Evolutionary conservation across 1,139 yeast genomes (phyloP).

Genomic region (Nakaseomyces delphensis): DNA sequence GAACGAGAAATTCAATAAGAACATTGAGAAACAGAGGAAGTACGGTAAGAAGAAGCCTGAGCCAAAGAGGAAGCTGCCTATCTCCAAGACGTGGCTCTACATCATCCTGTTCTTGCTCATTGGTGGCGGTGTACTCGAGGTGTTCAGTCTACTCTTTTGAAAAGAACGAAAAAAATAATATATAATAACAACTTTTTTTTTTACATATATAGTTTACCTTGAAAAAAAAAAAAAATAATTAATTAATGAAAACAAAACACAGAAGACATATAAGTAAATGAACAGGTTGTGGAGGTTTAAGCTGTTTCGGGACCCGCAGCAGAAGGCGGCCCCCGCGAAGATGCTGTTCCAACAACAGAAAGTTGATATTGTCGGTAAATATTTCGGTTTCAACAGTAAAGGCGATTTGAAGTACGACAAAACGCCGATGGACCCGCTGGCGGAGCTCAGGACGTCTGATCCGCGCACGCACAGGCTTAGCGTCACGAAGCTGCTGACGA

Average conservation of each 20-base stretch:
- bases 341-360: not conserved
- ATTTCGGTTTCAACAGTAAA: not conserved
- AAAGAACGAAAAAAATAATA: not conserved
- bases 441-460: too few relatives aligned
- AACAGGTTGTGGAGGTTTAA: not conserved
- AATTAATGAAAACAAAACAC: not conserved
- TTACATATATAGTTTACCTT: not conserved
- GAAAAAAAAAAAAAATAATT: not conserved
- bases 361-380: not conserved
- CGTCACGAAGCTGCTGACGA: constrained; percentile 41
- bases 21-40: constrained; percentile 56
- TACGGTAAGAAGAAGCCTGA: constrained; percentile 43
- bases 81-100: constrained; percentile 32
- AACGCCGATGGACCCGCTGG: constrained; percentile 7
- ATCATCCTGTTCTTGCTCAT: constrained; percentile 60
- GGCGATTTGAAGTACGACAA: constrained; percentile 3
- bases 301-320: constrained; percentile 4
- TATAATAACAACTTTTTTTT: not conserved
- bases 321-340: too few relatives aligned
- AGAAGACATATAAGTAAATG: not conserved
- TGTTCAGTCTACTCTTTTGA: constrained; percentile 35
- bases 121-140: constrained; percentile 77
- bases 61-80: constrained; percentile 53
- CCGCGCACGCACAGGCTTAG: constrained; percentile 19
- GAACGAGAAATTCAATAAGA: constrained; percentile 70